Base-by-base conservation (phyloP, 163 green algal species). In the Scenedesmus sp. region DNA sequence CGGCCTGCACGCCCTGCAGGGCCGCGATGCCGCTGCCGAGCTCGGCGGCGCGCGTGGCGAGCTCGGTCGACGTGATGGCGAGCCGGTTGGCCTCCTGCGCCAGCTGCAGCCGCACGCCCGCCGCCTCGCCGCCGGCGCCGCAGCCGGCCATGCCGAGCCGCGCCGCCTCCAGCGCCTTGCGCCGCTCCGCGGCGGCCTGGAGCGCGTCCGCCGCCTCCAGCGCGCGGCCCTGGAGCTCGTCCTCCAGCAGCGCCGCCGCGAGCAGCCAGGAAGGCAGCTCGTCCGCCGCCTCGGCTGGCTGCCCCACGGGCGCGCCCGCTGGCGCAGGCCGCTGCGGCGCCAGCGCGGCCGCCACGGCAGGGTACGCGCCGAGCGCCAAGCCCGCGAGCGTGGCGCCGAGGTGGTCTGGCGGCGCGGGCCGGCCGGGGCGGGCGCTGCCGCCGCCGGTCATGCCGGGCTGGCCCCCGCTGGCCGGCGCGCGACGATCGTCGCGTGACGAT, bases 201-300 rank as follows among this genome's bases (percentile, higher is more conserved):
- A 75, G 66, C 17, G 7, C 24, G 20, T 77, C 69, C 11, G 11
- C 13, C 34, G 64, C 69, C 53, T 77, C 69, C 34, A 77, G 18
- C 22, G 69, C 69, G 18, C 69, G 28, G 34, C 69, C 69, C 34
- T 77, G 69, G 22, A 77, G 67, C 69, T 65, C 48, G 39, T 77
- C 69, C 53, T 77, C 69, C 26, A 77, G 69, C 69, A 77, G 53
- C 29, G 53, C 53, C 2, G 69, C 53, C 6, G 34, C 51, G 34
- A 77, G 36, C 53, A 77, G 51, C 53, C 53, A 65, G 34, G 1
- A 6, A 0, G 50, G 39, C 18, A 64, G 11, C 28, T 65, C 66
- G 29, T 39, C 24, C 42, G 18, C 64, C 39, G 39, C 39, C 39
- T 47, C 7, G 7, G 39, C 39, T 47, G 39, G n/a, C n/a, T 60